Conservation (phyloP, 2,329 filamentous ascomycete species). For the Boeremia exigua region DNA sequence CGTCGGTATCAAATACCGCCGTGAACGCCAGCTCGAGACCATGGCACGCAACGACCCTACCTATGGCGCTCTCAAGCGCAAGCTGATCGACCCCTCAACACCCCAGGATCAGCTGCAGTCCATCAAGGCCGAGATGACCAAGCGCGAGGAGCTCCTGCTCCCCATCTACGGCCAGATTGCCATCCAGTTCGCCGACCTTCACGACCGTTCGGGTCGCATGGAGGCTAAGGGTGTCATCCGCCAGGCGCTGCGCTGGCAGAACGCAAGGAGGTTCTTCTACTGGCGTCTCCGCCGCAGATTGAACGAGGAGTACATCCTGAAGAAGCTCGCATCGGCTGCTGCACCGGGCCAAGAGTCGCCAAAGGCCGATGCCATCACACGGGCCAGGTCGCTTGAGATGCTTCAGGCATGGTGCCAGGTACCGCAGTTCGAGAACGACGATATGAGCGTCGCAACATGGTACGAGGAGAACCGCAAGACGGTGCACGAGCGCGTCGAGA, state of each 20-base stretch:
- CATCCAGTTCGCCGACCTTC: slow-evolving; percentile 95
- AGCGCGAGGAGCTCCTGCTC: slow-evolving; percentile 85
- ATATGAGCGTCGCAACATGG: slow-evolving; percentile 87
- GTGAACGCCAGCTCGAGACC: slow-evolving; percentile 94
- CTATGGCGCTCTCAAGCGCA: slow-evolving; percentile 84
- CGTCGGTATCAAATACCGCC: slow-evolving; percentile 97
- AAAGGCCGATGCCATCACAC: slow-evolving; percentile 53
- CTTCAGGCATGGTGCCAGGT: slow-evolving; percentile 85
- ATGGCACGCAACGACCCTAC: slow-evolving; percentile 91
- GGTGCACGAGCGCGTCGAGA: slow-evolving; percentile 83
- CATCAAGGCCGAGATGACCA: slow-evolving; percentile 83
- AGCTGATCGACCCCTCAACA: slow-evolving; percentile 71
- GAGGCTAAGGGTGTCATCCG: slow-evolving; percentile 96
- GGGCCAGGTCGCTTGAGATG: slow-evolving; percentile 72
- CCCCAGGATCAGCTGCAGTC: slow-evolving; percentile 75
- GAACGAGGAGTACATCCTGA: slow-evolving; percentile 96
- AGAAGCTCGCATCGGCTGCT: slow-evolving; percentile 71
- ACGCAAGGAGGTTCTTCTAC: slow-evolving; percentile 97
- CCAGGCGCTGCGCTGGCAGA: slow-evolving; percentile 80
- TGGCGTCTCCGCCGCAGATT: slow-evolving; percentile 96
- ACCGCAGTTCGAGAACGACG: slow-evolving; percentile 76
- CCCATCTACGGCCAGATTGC: slow-evolving; percentile 95
- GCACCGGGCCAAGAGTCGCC: slow-evolving; percentile 49
- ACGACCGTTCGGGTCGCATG: slow-evolving; percentile 97
- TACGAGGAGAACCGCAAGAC: slow-evolving; percentile 92